Base-by-base conservation (phyloP, 352 stramenopile species). In the Pythium graminicola region DNA sequence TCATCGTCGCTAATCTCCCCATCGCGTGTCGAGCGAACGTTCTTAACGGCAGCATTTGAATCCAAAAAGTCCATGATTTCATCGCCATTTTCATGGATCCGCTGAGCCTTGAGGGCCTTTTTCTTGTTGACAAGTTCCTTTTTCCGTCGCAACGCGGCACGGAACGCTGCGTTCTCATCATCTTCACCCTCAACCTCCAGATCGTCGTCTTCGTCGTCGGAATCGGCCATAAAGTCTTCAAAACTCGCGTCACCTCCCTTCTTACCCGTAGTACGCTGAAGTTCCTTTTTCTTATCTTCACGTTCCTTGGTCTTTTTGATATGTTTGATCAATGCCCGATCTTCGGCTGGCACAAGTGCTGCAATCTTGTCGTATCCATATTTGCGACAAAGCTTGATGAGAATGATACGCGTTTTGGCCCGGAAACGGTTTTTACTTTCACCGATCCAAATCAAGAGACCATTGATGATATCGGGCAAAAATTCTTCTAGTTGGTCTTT, bases 251-350 rank as follows among this genome's bases (percentile, higher is more conserved):
- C 47, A 29, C 35, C 49, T 24, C 53, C 40, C 19, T 72, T 62
- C 60, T 47, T 19, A 70, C 64, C 38, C 87, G 81, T 42, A 36
- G 35, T 76, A 55, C 58, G 58, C 31, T 54, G 29, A 11, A 55
- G 33, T 14, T 67, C 60, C 33, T 95, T 92, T 59, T 90, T 89
- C 65, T 89, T 90, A 50, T 93, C 75, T 49, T 92, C 85, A 35
- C 90, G 81, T 54, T 97, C 87, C 33, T 90, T 92, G 6, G 95
- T 90, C 78, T 98, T 98, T 64, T 96, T 92, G 60, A 98, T 97
- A 69, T 98, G 91, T 57, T 87, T 95, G 52, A 98, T 93, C 26
- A 98, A 60, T 27, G 89, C 82, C 22, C 70, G 79, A 60, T 98
- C 91, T 43, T 91, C 86, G 29, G 86, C 73, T 0, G 94, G 91